Conservation (phyloP, 148 eudicot species). For the Hydrangea macrophylla region DNA sequence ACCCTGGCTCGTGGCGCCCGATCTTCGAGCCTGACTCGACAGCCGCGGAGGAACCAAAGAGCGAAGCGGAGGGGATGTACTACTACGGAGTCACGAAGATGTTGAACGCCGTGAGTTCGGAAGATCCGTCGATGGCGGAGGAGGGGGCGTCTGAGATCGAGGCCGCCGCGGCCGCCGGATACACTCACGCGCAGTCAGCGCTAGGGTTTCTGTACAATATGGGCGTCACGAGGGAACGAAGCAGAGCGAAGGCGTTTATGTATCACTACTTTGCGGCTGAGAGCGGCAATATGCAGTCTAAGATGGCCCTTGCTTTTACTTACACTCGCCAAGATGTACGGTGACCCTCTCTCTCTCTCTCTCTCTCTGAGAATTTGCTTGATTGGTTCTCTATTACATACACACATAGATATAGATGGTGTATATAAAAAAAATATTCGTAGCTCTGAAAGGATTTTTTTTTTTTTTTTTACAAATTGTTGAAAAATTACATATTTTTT, state of each 20-base stretch:
- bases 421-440: neutral
- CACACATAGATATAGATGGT: no score
- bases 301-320: slow-evolving; percentile 80
- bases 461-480: neutral
- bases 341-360: slow-evolving; percentile 3
- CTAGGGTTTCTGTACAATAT: no score
- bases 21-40: slow-evolving; percentile 40
- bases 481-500: neutral
- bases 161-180: slow-evolving; percentile 47
- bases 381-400: neutral
- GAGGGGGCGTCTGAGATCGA: slow-evolving; percentile 52
- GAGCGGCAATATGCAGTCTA: slow-evolving; percentile 75
- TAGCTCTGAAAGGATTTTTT: neutral
- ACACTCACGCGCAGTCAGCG: slow-evolving; percentile 54
- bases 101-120: slow-evolving; percentile 40
- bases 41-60: neutral
- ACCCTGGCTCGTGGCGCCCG: slow-evolving; percentile 71
- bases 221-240: no score
- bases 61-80: slow-evolving; percentile 24
- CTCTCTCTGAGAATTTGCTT: neutral
- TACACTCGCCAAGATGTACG: slow-evolving; percentile 78
- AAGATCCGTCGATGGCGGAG: slow-evolving; percentile 44
- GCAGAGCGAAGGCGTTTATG: no score
- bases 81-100: slow-evolving; percentile 45
- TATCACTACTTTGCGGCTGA: slow-evolving; percentile 71